A percentile compares a stretch with the other conserved stretches of the same genome.
phyloP scores from a whole-genome alignment of 1,284 basidiomycete genomes.

The Heterobasidion irregulare region DNA sequence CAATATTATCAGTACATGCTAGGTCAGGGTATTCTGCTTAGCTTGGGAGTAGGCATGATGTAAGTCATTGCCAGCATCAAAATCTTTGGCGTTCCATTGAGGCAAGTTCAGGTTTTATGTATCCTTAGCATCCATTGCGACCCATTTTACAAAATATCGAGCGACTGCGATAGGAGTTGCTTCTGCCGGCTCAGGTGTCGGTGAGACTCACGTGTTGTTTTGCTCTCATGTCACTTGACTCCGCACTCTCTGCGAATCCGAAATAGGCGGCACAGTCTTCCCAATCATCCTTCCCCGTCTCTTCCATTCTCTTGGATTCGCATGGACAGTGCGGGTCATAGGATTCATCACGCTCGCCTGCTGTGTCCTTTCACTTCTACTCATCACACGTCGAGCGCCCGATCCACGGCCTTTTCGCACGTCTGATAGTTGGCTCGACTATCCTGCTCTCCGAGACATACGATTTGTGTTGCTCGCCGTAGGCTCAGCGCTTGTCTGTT shows the following conservation, averaged over 20 bases:
- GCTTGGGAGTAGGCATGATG: slow-evolving; percentile 26
- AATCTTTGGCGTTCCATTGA: not conserved
- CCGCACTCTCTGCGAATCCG: not conserved
- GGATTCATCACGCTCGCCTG: slow-evolving; percentile 24
- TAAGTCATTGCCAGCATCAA: slow-evolving; percentile 13
- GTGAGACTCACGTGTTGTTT: not conserved
- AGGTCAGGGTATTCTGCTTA: slow-evolving; percentile 27
- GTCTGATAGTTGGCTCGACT: slow-evolving; percentile 17
- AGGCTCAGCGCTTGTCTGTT: slow-evolving; percentile 22
- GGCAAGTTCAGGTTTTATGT: slow-evolving; percentile 19
- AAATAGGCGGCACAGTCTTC: slow-evolving; percentile 53
- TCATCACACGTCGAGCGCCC: slow-evolving; percentile 19
- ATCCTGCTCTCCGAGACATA: slow-evolving; percentile 20
- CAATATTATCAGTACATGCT: slow-evolving; percentile 29
- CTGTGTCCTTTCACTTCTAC: slow-evolving; percentile 18
- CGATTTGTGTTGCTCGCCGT: slow-evolving; percentile 19
- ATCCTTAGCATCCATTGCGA: slow-evolving; percentile 20
- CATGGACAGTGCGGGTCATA: slow-evolving; percentile 42
- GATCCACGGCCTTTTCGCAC: not conserved
- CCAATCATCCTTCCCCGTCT: slow-evolving; percentile 57
- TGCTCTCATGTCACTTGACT: not conserved
- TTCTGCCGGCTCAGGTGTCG: slow-evolving; percentile 19
- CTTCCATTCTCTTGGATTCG: slow-evolving; percentile 48
- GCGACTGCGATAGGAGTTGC: slow-evolving; percentile 46
- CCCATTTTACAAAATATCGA: slow-evolving; percentile 48